These are phyloP conservation scores for Wickerhamiella spandovensis DNA, from an alignment of 805 yeast genomes.

Conservation along the genomic window DNA sequence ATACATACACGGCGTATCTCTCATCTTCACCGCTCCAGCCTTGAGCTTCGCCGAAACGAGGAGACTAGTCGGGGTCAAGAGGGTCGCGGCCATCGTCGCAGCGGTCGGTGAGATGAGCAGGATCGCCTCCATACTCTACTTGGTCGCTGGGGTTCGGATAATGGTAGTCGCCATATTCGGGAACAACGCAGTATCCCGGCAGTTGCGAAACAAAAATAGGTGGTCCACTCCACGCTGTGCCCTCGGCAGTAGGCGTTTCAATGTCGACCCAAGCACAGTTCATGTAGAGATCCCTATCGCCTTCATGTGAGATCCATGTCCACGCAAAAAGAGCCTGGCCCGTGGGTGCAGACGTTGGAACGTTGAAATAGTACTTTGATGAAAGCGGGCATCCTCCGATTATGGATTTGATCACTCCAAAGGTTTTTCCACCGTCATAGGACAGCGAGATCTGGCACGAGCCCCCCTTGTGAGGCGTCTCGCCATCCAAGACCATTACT, in stretches of 20 bases:
- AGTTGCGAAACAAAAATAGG: slow-evolving; percentile 14
- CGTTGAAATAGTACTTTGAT: slow-evolving; percentile 10
- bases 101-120: neutral
- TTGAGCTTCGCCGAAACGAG: too few relatives aligned
- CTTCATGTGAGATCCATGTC: slow-evolving; percentile 16
- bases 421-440: slow-evolving; percentile 15
- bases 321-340: slow-evolving; percentile 16
- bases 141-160: slow-evolving; percentile 15
- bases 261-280: neutral
- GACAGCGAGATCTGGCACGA: slow-evolving; percentile 18
- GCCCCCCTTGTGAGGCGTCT: slow-evolving; percentile 15
- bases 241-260: neutral
- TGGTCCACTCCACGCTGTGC: slow-evolving; percentile 7
- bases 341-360: slow-evolving; percentile 14
- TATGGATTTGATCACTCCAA: slow-evolving; percentile 16
- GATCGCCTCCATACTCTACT: slow-evolving; percentile 16
- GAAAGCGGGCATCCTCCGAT: slow-evolving; percentile 18
- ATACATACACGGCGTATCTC: too few relatives aligned
- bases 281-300: slow-evolving; percentile 9
- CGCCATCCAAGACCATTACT: slow-evolving; percentile 9
- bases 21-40: too few relatives aligned
- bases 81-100: neutral
- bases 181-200: slow-evolving; percentile 11
- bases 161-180: slow-evolving; percentile 16
- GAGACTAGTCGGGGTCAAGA: neutral